Evolutionary conservation across 805 yeast species (phyloP).

Genomic region (Suhomyces sp.): DNA sequence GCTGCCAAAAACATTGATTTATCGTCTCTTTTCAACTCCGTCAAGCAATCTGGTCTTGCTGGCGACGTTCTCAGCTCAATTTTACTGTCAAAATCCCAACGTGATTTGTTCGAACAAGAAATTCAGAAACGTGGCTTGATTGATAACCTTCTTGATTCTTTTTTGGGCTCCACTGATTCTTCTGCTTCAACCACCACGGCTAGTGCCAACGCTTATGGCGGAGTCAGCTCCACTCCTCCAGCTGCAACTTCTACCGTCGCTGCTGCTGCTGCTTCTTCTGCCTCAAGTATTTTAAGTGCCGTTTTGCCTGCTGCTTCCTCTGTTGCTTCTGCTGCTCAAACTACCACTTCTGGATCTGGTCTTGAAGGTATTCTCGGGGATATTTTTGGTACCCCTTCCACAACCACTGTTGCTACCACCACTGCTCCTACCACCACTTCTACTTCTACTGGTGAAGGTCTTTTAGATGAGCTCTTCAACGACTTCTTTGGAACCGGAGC

Average conservation of each 20-base stretch:
- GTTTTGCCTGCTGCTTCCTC: constrained; percentile 7
- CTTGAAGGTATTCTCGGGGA: constrained; percentile 11
- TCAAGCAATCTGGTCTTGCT: constrained; percentile 27
- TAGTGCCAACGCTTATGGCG: neutral
- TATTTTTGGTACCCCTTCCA: constrained; percentile 12
- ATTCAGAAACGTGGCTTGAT: constrained; percentile 2
- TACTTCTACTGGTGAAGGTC: constrained; percentile 6
- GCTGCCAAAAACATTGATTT: constrained; percentile 23
- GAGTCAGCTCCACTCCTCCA: neutral
- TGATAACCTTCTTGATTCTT: constrained; percentile 9
- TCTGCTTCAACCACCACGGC: constrained; percentile 4
- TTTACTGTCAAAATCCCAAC: constrained; percentile 2
- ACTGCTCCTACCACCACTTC: constrained; percentile 7
- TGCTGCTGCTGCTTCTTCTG: constrained; percentile 1
- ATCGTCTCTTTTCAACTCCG: constrained; percentile 17
- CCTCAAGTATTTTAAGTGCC: constrained; percentile 12
- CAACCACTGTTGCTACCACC: constrained; percentile 3
- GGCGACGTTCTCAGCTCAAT: constrained; percentile 12
- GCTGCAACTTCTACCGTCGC: constrained; percentile 5
- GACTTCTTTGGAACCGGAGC: constrained; percentile 11
- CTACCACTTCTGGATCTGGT: constrained; percentile 8
- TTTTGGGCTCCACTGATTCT: constrained; percentile 5
- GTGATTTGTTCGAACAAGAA: constrained; percentile 1
- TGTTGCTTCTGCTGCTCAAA: constrained; percentile 6
- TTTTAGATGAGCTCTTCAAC: constrained; percentile 12